Evolutionary conservation across 495 filamentous ascomycete species (phyloP).

Genomic region (Penicillium lagena): DNA sequence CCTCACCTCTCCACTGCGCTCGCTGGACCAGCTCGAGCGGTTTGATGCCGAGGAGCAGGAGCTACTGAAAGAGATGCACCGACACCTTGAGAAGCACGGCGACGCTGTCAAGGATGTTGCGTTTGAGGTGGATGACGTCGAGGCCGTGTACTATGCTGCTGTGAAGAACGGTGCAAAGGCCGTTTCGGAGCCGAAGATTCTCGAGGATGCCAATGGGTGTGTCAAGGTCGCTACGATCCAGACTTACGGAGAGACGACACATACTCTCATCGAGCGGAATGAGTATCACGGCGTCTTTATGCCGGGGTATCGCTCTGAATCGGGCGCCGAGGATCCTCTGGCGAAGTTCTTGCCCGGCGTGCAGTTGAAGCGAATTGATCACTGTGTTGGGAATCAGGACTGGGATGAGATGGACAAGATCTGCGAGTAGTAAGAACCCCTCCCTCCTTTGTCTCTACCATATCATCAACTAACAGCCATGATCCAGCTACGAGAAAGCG

Average conservation of each 20-base stretch:
- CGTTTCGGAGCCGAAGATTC: slow-evolving; percentile 49
- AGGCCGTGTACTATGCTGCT: slow-evolving; percentile 64
- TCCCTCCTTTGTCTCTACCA: background rate
- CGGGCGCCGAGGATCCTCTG: slow-evolving; percentile 40
- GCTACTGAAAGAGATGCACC: slow-evolving; percentile 62
- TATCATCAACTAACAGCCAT: slow-evolving; percentile 10
- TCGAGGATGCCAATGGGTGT: slow-evolving; percentile 41
- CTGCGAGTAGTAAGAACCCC: slow-evolving; percentile 59
- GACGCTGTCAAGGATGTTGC: slow-evolving; percentile 89
- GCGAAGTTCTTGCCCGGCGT: slow-evolving; percentile 49
- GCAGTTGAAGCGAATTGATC: slow-evolving; percentile 69
- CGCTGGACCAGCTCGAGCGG: slow-evolving; percentile 38
- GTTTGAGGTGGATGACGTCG: slow-evolving; percentile 82
- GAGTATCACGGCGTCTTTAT: slow-evolving; percentile 69
- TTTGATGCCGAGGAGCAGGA: slow-evolving; percentile 49
- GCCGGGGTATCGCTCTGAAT: slow-evolving; percentile 62
- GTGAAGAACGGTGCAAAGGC: slow-evolving; percentile 60
- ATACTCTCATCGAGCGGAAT: slow-evolving; percentile 69
- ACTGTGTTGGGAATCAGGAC: slow-evolving; percentile 91
- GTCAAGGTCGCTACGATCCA: slow-evolving; percentile 68
- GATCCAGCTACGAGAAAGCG: slow-evolving; percentile 65
- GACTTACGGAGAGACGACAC: slow-evolving; percentile 89
- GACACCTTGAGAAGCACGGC: slow-evolving; percentile 73
- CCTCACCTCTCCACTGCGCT: slow-evolving; percentile 73
- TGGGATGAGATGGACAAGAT: slow-evolving; percentile 81